A percentile compares a stretch with the other conserved stretches of the same genome.
These are phyloP conservation scores for Rhodotorula mucilaginosa DNA, from an alignment of 1,284 basidiomycete genomes.

Conservation along the genomic window DNA sequence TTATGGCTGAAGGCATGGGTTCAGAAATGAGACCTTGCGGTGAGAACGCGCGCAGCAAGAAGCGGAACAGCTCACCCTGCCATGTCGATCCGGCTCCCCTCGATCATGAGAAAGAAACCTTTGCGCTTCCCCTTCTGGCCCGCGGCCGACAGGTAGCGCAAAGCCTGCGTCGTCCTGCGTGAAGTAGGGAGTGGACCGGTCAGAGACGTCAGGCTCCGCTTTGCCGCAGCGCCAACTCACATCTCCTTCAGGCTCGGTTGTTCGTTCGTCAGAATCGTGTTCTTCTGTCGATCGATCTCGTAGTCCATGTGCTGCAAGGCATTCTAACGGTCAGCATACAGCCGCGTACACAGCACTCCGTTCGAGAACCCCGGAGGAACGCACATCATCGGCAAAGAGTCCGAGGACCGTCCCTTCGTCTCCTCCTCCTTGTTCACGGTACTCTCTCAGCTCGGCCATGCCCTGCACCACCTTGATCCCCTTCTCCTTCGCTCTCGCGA, in stretches of 20 bases:
- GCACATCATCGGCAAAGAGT: conserved; percentile 42
- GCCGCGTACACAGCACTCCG: not conserved
- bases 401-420: conserved; percentile 17
- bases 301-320: conserved; percentile 44
- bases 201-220: not conserved
- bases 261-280: conserved; percentile 17
- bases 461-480: conserved; percentile 33
- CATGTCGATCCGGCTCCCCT: conserved; percentile 47
- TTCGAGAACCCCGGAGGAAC: conserved; percentile 9
- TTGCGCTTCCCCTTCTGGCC: conserved; percentile 30
- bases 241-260: conserved; percentile 35
- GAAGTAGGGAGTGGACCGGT: not conserved
- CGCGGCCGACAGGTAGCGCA: conserved; percentile 35
- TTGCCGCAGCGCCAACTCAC: conserved; percentile 7
- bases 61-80: conserved; percentile 35
- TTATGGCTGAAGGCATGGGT: conserved; percentile 33
- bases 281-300: conserved; percentile 45
- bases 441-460: conserved; percentile 27
- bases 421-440: conserved; percentile 21
- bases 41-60: not conserved
- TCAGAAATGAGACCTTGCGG: not conserved
- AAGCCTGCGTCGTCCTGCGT: conserved; percentile 37
- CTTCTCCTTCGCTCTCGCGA: conserved; percentile 39
- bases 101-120: conserved; percentile 47
- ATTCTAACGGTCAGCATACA: accelerated